Percentiles rank a stretch among this genome's conserved stretches.
Evolutionary conservation across 495 filamentous ascomycete genomes (phyloP).

Genomic region (Filosporella fistucella): DNA sequence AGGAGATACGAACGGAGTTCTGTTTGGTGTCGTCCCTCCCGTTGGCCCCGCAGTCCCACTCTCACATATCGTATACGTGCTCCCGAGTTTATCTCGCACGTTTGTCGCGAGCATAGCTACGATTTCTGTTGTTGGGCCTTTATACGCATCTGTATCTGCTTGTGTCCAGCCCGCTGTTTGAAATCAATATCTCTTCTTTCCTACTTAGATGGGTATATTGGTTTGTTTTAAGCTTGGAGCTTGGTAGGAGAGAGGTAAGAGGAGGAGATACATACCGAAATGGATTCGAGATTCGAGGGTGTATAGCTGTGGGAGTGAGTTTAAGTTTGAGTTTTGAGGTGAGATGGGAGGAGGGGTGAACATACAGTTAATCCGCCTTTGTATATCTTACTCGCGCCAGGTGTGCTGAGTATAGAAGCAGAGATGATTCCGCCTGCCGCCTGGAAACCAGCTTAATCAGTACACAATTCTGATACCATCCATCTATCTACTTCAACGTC

Average conservation of each 20-base stretch:
- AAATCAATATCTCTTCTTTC: too few relatives aligned
- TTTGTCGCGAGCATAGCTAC: slow-evolving; percentile 51
- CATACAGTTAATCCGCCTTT: slow-evolving; percentile 54
- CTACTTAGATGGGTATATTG: too few relatives aligned
- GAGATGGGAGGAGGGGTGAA: slow-evolving; percentile 4
- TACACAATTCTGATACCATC: background rate
- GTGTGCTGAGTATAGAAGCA: slow-evolving; percentile 46
- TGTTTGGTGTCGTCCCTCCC: slow-evolving; percentile 49
- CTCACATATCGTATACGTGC: slow-evolving; percentile 54
- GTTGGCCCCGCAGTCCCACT: slow-evolving; percentile 61
- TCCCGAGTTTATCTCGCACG: slow-evolving; percentile 42
- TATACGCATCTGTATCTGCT: slow-evolving; percentile 42
- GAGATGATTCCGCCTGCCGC: slow-evolving; percentile 60
- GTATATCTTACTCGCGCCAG: slow-evolving; percentile 52
- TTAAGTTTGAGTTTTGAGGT: background rate
- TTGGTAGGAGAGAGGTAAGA: background rate
- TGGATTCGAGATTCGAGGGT: slow-evolving; percentile 55
- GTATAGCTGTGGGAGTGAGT: slow-evolving; percentile 39
- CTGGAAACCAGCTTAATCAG: slow-evolving; percentile 24
- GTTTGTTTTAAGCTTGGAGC: background rate
- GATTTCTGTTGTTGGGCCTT: slow-evolving; percentile 52
- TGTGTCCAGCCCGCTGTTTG: slow-evolving; percentile 58
- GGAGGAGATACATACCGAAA: slow-evolving; percentile 27
- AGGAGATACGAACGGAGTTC: slow-evolving; percentile 43
- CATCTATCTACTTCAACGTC: too few relatives aligned